Percentiles rank a stretch among this genome's conserved stretches.
phyloP scores from a whole-genome alignment of 441 rosid species.

The Adansonia rubrostipa region DNA sequence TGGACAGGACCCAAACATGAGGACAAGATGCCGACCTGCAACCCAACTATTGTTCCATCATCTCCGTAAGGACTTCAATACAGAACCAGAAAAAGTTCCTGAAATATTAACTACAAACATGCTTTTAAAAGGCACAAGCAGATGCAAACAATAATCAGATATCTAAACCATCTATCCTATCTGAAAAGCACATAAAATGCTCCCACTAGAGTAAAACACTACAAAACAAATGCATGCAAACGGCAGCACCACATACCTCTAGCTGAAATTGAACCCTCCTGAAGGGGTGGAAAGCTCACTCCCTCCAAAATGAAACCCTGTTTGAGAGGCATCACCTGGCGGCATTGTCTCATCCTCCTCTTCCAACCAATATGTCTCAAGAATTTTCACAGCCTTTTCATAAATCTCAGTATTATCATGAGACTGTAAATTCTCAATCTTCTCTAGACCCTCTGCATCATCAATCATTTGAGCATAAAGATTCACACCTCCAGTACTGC shows the following conservation, averaged over 20 bases:
- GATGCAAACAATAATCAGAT: background rate
- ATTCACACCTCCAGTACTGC: conserved; percentile 60
- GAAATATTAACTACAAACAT: conserved; percentile 21
- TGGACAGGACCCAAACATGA: conserved; percentile 37
- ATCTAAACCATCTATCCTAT: background rate
- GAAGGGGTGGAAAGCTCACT: conserved; percentile 63
- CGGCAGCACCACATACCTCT: conserved; percentile 41
- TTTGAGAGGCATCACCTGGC: conserved; percentile 60
- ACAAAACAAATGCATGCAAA: too few species aligned
- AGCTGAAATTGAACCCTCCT: conserved; percentile 87
- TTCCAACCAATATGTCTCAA: conserved; percentile 85
- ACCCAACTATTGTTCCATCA: conserved; percentile 32
- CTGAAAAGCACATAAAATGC: background rate
- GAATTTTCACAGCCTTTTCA: conserved; percentile 74
- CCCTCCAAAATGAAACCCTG: conserved; percentile 70
- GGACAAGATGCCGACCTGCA: conserved; percentile 37
- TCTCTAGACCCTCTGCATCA: conserved; percentile 79
- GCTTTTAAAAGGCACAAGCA: background rate
- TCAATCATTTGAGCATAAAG: conserved; percentile 77
- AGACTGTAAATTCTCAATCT: conserved; percentile 76
- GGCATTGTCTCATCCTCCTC: conserved; percentile 77
- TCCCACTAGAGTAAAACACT: background rate
- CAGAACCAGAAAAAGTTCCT: conserved; percentile 33
- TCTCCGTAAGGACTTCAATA: conserved; percentile 31
- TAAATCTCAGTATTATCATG: conserved; percentile 50